Conservation (phyloP, 192 early-diverging fungal genomes). For the Coemansia umbellata region DNA sequence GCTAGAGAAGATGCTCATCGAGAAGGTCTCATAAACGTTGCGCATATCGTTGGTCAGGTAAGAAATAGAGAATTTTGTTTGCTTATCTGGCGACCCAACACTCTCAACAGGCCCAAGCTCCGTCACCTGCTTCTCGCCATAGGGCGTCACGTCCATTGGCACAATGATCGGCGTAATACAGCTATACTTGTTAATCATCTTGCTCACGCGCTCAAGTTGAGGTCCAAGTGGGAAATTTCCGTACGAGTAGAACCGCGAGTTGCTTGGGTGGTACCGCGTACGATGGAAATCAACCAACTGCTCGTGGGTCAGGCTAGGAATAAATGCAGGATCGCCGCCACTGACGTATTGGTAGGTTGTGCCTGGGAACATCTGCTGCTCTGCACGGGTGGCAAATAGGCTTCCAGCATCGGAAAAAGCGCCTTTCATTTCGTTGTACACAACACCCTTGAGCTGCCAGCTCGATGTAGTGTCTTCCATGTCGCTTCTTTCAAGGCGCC, state of each 20-base stretch:
- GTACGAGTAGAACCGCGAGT: slow-evolving; percentile 88
- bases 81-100: slow-evolving; percentile 60
- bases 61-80: slow-evolving; percentile 72
- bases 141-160: slow-evolving; percentile 54
- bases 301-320: slow-evolving; percentile 83
- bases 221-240: slow-evolving; percentile 75
- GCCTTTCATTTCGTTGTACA: slow-evolving; percentile 99
- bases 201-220: slow-evolving; percentile 68
- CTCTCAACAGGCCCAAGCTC: slow-evolving; percentile 47
- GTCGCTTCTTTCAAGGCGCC: slow-evolving; percentile 83
- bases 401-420: slow-evolving; percentile 75
- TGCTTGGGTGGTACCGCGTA: slow-evolving; percentile 87
- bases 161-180: slow-evolving; percentile 47
- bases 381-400: slow-evolving; percentile 69
- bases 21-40: slow-evolving; percentile 82
- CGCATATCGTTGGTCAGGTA: slow-evolving; percentile 71
- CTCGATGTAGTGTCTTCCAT: slow-evolving; percentile 45
- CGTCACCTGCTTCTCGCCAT: slow-evolving; percentile 39
- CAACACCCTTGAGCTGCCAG: slow-evolving; percentile 83
- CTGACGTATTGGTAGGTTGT: slow-evolving; percentile 79
- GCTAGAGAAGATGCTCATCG: slow-evolving; percentile 71
- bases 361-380: slow-evolving; percentile 80
- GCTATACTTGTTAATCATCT: slow-evolving; percentile 56
- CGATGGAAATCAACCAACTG: slow-evolving; percentile 80
- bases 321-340: slow-evolving; percentile 86